phyloP scores from a whole-genome alignment of 2,329 filamentous ascomycete species.

The Aspergillus calidoustus region DNA sequence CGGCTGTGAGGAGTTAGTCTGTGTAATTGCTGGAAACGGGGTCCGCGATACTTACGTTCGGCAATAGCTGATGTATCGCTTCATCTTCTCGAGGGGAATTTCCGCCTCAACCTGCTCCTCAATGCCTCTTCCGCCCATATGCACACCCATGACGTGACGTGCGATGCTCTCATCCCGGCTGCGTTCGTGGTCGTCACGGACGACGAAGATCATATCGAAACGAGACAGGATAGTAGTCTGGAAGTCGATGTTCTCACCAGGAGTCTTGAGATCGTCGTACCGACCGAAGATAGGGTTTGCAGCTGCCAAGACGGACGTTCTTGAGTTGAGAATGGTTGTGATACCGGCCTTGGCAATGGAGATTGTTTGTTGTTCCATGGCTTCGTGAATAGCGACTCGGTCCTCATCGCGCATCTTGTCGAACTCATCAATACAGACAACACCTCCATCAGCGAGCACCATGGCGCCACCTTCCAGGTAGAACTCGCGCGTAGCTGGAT shows the following conservation, averaged over 20 bases:
- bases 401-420: conserved; percentile 99
- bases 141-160: conserved; percentile 95
- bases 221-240: conserved; percentile 97
- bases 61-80: conserved; percentile 95
- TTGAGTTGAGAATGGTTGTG: conserved; percentile 94
- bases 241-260: conserved; percentile 98
- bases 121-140: conserved; percentile 84
- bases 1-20: conserved; percentile 54
- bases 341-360: conserved; percentile 99
- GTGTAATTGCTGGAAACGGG: not conserved
- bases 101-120: conserved; percentile 86
- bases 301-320: conserved; percentile 92
- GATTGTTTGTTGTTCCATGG: conserved; percentile 99
- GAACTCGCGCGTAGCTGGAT: conserved; percentile 90
- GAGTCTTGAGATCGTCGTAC: conserved; percentile 97
- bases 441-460: conserved; percentile 95
- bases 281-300: conserved; percentile 97
- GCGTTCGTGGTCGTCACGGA: conserved; percentile 90
- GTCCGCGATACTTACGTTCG: conserved; percentile 70
- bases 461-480: conserved; percentile 98
- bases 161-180: conserved; percentile 91
- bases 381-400: conserved; percentile 96
- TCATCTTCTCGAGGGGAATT: conserved; percentile 95
- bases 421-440: conserved; percentile 98
- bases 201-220: conserved; percentile 99